Evolutionary conservation across 345 rosid species (phyloP).

Genomic region (Raphanus sativus): DNA sequence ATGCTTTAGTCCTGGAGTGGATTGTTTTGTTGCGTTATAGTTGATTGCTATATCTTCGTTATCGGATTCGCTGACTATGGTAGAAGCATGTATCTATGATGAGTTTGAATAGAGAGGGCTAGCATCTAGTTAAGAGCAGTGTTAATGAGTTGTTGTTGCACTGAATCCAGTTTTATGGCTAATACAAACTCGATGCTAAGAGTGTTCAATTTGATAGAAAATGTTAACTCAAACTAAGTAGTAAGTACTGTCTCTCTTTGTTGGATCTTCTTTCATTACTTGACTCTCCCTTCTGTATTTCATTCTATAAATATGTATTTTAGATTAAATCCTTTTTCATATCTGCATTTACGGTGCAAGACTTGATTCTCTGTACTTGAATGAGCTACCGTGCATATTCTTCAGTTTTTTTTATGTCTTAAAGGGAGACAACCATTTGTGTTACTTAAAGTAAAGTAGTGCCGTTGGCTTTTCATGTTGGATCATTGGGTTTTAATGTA

Average conservation of each 20-base stretch:
- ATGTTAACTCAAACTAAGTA: not conserved
- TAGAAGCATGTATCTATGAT: too few species aligned
- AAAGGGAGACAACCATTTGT: not conserved
- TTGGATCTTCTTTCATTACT: not conserved
- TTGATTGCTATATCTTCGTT: not conserved
- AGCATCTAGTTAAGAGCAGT: not conserved
- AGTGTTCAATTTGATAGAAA: not conserved
- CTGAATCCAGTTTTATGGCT: not conserved
- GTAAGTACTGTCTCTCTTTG: not conserved
- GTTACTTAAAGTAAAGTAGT: not conserved
- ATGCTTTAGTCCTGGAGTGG: constrained; percentile 4
- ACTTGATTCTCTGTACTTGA: not conserved
- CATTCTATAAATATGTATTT: not conserved
- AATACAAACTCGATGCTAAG: too few species aligned
- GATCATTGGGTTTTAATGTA: not conserved
- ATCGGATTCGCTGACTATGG: not conserved
- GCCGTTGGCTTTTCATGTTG: not conserved
- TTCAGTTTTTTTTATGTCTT: not conserved
- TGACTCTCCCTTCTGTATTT: not conserved
- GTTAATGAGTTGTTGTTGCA: constrained; percentile 12
- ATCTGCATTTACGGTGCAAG: not conserved
- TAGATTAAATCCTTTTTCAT: not conserved
- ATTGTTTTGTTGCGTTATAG: not conserved
- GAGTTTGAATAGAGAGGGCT: not conserved
- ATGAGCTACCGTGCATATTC: not conserved